Evolutionary conservation across 2,329 filamentous ascomycete species (phyloP), one percentile per base, ranked within the genome.

Genomic region (Aphanoascus verrucosus): DNA sequence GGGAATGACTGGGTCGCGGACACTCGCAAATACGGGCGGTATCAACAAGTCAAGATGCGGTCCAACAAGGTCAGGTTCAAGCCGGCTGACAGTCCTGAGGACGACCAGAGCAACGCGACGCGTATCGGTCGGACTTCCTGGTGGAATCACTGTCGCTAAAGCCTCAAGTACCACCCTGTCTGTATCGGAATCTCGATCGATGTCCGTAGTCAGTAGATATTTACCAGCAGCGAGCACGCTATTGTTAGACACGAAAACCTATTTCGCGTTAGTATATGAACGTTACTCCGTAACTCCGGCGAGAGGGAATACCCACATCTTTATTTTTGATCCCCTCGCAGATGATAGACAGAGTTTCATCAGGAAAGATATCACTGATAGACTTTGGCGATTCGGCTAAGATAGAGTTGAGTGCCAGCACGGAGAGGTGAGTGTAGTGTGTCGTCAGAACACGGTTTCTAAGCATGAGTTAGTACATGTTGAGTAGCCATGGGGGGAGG

Each of bases 1-100:
- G 0, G 94, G 94, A 58, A 98, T 97, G 5, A 97, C 83, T 8
- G 83, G 77, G 67, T 98, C 93, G 55, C 94, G 83, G 28, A 98
- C 93, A 51, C 86, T 86, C 41, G 86, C 83, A 68, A 98, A 98
- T 43, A 97, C 79, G 1, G 89, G 83, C 1, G 85, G 84, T 1
- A 87, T 84, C n/a, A 98, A 78, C 2, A 88, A 72, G 8, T 82
- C 73, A 46, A 97, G 77, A 66, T 96, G 89, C 12, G 90, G 87
- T 28, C 87, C 82, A 37, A 91, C 80, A 63, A 93, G 74, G 49
- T 93, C 87, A 64, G 85, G 84, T 65, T 93, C 82, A 43, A 84
- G 77, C 54, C 93, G 84, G 56, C 84, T 84, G 40, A 94, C 75
- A 0, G 93, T 98, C 54, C 93, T 87, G 42, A 94, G 74, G 8